Evolutionary conservation across 2,329 filamentous ascomycete genomes (phyloP).

Genomic region (Fusarium tupiense): DNA sequence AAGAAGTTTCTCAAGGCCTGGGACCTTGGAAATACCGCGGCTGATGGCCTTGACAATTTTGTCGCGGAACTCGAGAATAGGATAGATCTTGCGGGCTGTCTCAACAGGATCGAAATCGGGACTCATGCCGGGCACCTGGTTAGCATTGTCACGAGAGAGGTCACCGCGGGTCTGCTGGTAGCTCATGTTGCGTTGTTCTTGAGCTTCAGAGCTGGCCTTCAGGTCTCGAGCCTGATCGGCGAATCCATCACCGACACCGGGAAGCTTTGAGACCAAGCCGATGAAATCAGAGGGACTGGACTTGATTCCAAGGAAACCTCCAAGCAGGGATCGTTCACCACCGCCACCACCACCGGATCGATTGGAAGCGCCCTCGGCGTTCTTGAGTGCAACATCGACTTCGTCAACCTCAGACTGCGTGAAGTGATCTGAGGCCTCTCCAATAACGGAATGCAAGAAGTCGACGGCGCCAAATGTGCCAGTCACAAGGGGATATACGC

Average conservation of each 20-base stretch:
- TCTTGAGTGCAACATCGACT: conserved; percentile 77
- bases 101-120: conserved; percentile 81
- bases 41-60: conserved; percentile 90
- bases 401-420: conserved; percentile 87
- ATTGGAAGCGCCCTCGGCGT: conserved; percentile 65
- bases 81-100: conserved; percentile 85
- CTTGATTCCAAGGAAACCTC: conserved; percentile 55
- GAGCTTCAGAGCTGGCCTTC: conserved; percentile 68
- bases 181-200: conserved; percentile 66
- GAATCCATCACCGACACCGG: conserved; percentile 72
- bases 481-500: conserved; percentile 79
- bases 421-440: conserved; percentile 84
- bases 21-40: conserved; percentile 88
- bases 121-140: conserved; percentile 78
- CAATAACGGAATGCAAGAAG: conserved; percentile 81
- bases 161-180: conserved; percentile 46
- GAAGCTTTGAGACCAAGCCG: conserved; percentile 78
- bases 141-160: conserved; percentile 58
- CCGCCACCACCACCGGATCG: conserved; percentile 46
- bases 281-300: conserved; percentile 68
- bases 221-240: conserved; percentile 73
- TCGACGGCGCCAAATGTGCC: conserved; percentile 82
- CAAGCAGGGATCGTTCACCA: conserved; percentile 46
- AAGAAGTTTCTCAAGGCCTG: conserved; percentile 87
- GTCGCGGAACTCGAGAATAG: conserved; percentile 92